phyloP scores from a whole-genome alignment of 345 rosid genomes.

The Barbarea vulgaris region DNA sequence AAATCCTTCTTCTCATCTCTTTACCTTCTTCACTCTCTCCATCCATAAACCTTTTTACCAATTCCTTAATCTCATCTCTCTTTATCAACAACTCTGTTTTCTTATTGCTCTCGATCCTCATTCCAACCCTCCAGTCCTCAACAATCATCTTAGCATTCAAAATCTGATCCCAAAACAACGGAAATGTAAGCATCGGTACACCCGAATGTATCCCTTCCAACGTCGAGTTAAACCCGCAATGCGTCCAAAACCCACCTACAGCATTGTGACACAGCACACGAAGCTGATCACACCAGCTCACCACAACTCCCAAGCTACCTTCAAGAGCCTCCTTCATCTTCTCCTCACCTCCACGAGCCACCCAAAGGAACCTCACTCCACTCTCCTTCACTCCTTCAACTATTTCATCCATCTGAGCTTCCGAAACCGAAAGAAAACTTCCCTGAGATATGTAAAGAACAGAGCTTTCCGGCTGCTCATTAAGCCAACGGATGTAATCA shows the following conservation, averaged over 20 bases:
- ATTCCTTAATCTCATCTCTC: conserved; percentile 41
- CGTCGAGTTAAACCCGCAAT: conserved; percentile 74
- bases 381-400: conserved; percentile 41
- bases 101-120: conserved; percentile 36
- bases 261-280: conserved; percentile 55
- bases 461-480: conserved; percentile 43
- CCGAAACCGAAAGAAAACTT: conserved; percentile 46
- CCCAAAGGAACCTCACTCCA: conserved; percentile 49
- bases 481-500: conserved; percentile 44
- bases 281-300: conserved; percentile 63
- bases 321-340: conserved; percentile 9
- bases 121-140: conserved; percentile 56
- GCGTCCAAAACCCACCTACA: conserved; percentile 68
- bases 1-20: conserved; percentile 22
- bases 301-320: conserved; percentile 26
- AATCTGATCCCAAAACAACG: conserved; percentile 54
- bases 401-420: conserved; percentile 49
- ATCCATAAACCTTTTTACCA: conserved; percentile 30
- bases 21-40: conserved; percentile 20
- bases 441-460: conserved; percentile 52
- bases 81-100: conserved; percentile 28
- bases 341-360: conserved; percentile 41
- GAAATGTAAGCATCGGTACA: conserved; percentile 57
- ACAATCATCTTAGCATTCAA: conserved; percentile 51
- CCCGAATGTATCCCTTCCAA: conserved; percentile 54